phyloP scores from a whole-genome alignment of 257 asterid genomes.

The Fraxinus anomala region DNA sequence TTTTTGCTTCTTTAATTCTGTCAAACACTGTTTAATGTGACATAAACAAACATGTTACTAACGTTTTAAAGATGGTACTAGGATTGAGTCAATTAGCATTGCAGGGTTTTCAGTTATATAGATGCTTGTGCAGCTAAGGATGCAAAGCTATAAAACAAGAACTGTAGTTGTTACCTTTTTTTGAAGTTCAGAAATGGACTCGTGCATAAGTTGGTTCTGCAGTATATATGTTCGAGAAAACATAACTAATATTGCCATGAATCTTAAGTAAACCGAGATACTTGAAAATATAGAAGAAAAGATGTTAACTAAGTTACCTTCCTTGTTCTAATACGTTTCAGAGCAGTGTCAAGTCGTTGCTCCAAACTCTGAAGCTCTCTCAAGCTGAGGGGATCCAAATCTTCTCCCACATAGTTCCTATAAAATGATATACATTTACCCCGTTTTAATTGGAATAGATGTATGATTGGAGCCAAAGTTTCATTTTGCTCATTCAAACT shows the following conservation, averaged over 20 bases:
- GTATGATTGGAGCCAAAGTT: neutral
- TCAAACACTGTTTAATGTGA: too few relatives aligned
- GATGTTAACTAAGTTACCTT: slow-evolving; percentile 37
- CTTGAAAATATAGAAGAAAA: too few relatives aligned
- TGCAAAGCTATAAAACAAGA: too few relatives aligned
- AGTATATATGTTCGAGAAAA: neutral
- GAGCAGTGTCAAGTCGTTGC: slow-evolving; percentile 67
- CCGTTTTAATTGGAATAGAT: neutral
- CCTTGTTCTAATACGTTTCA: slow-evolving; percentile 65
- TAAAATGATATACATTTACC: neutral
- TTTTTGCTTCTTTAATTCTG: too few relatives aligned
- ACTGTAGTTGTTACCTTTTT: slow-evolving; percentile 50
- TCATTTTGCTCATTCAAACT: neutral
- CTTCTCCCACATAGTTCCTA: slow-evolving; percentile 75
- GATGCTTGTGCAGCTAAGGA: too few relatives aligned
- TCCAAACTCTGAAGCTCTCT: slow-evolving; percentile 83
- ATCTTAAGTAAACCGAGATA: neutral
- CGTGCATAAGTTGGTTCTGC: slow-evolving; percentile 86
- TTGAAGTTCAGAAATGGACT: slow-evolving; percentile 71
- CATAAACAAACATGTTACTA: neutral
- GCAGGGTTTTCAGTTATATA: neutral
- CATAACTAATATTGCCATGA: slow-evolving; percentile 6
- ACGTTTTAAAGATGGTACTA: too few relatives aligned
- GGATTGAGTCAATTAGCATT: too few relatives aligned
- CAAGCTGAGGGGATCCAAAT: slow-evolving; percentile 62